A percentile compares a stretch with the other conserved stretches of the same genome.
These are phyloP conservation scores for Echium plantagineum DNA, from an alignment of 257 asterid genomes.

Conservation along the genomic window DNA sequence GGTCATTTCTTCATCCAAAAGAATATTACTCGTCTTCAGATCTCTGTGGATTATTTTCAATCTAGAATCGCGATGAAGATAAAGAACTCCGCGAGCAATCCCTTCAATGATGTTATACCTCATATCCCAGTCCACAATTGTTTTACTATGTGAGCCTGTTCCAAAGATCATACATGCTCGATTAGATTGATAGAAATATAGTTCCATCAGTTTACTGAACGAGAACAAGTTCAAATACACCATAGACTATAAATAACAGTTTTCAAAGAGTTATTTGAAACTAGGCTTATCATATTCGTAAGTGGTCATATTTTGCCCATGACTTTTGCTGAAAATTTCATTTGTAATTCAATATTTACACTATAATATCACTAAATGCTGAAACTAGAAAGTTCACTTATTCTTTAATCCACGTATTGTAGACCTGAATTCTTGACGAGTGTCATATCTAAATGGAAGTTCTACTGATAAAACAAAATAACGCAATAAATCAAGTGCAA, in stretches of 20 bases:
- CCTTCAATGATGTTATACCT: constrained; percentile 12
- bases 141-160: constrained; percentile 4
- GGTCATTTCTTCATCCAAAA: constrained; percentile 2
- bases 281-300: no score
- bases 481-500: no score
- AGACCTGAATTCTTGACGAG: background rate
- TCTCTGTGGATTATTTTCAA: constrained; percentile 3
- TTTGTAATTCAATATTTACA: no score
- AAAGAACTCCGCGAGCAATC: constrained; percentile 13
- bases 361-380: background rate
- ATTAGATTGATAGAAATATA: background rate
- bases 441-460: background rate
- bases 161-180: background rate
- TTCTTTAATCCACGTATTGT: no score
- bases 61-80: constrained; percentile 14
- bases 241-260: background rate
- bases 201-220: background rate
- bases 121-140: constrained; percentile 2
- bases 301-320: no score
- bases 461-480: background rate
- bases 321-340: no score
- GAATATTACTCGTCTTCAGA: constrained; percentile 2
- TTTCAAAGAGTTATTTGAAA: no score
- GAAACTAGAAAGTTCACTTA: background rate
- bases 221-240: background rate